These are phyloP conservation scores for Rhododendron griersonianum DNA, from an alignment of 148 eudicot species.

Conservation along the genomic window DNA sequence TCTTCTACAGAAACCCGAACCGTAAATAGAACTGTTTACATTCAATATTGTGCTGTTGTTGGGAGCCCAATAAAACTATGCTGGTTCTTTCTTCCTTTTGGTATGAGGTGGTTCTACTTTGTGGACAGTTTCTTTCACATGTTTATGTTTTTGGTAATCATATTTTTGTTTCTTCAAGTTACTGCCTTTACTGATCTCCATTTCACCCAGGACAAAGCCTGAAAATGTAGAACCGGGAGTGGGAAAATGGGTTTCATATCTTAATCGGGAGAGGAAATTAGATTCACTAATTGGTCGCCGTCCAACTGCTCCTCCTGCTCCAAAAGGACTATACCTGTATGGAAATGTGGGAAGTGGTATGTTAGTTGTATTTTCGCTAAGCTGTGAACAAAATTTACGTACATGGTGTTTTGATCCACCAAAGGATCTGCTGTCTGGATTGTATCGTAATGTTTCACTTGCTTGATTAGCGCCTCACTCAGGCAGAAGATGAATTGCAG, in stretches of 20 bases:
- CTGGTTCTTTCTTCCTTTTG: background rate
- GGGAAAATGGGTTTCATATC: constrained; percentile 95
- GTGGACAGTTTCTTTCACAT: background rate
- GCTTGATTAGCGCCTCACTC: background rate
- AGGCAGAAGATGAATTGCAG: background rate
- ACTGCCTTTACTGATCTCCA: constrained; percentile 2
- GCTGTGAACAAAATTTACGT: background rate
- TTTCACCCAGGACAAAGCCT: constrained; percentile 45
- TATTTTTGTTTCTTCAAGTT: background rate
- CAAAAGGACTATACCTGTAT: constrained; percentile 88
- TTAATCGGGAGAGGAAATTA: constrained; percentile 81
- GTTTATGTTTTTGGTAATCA: background rate
- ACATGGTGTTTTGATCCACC: background rate
- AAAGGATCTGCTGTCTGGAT: background rate
- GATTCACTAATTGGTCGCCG: constrained; percentile 68
- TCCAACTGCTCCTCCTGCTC: constrained; percentile 83
- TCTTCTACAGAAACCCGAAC: background rate
- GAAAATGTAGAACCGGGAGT: constrained; percentile 76
- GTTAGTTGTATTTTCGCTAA: constrained; percentile 6
- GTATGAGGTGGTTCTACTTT: background rate
- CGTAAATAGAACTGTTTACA: background rate
- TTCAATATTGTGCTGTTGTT: background rate
- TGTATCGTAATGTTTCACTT: background rate
- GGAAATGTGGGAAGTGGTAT: constrained; percentile 99
- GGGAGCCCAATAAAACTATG: background rate